A percentile compares a stretch with the other conserved stretches of the same genome.
phyloP scores from a whole-genome alignment of 2,329 filamentous ascomycete species.

The Cladosporium sp. region DNA sequence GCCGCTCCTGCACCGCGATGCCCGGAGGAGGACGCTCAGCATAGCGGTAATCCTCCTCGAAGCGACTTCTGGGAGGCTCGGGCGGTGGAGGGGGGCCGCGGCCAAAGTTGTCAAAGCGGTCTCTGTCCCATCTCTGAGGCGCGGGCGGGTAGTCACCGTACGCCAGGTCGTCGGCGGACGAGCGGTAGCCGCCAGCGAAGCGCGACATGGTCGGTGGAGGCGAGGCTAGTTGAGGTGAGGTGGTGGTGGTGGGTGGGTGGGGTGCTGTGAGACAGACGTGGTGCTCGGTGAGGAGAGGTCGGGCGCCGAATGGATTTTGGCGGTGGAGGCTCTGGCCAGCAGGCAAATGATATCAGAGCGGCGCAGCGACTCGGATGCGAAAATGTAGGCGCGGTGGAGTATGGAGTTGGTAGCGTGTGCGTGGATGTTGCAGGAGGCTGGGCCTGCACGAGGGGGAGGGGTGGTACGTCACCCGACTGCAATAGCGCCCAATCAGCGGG shows the following conservation, averaged over 20 bases:
- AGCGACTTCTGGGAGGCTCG: conserved; percentile 26
- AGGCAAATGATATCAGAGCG: background rate
- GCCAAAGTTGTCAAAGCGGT: conserved; percentile 44
- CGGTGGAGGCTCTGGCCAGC: background rate
- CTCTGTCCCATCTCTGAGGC: conserved; percentile 46
- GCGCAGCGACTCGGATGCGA: background rate
- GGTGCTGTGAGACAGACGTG: conserved; percentile 3
- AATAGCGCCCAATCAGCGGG: no score
- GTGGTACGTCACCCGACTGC: background rate
- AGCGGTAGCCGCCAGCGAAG: conserved; percentile 15
- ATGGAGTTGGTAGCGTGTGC: background rate
- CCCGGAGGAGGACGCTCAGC: conserved; percentile 33
- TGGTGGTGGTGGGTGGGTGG: conserved; percentile 1
- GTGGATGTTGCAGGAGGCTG: background rate
- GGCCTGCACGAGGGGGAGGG: background rate
- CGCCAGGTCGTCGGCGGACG: conserved; percentile 38
- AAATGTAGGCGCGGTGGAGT: background rate
- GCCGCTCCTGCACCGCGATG: conserved; percentile 37
- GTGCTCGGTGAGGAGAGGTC: background rate
- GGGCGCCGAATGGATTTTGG: background rate
- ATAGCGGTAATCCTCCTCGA: conserved; percentile 40
- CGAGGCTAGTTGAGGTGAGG: background rate
- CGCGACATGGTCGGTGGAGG: conserved; percentile 20
- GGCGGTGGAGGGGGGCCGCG: conserved; percentile 21
- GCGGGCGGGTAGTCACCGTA: conserved; percentile 29